Conservation (phyloP, 805 yeast species). For the Jamesozyma gamospora region DNA sequence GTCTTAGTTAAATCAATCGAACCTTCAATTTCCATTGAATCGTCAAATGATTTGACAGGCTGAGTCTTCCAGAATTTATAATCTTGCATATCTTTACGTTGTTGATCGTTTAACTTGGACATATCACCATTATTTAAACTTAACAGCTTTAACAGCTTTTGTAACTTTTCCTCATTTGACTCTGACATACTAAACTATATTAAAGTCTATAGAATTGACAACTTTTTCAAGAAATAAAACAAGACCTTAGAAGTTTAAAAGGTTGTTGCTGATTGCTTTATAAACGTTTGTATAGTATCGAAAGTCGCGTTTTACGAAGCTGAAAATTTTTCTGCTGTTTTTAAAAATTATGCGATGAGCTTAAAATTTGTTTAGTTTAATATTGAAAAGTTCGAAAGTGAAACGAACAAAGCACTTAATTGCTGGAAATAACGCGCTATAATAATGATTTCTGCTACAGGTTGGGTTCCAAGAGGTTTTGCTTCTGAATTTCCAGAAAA, state of each 20-base stretch:
- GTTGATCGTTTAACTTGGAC: conserved; percentile 41
- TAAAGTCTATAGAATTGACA: not conserved
- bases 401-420: no score
- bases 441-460: conserved; percentile 76
- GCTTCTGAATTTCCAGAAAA: conserved; percentile 88
- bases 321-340: conserved; percentile 2
- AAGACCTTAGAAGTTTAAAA: no score
- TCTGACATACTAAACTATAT: conserved; percentile 9
- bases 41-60: conserved; percentile 79
- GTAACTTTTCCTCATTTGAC: conserved; percentile 18
- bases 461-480: conserved; percentile 95
- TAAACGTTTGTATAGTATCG: not conserved
- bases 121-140: conserved; percentile 33
- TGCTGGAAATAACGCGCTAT: not conserved
- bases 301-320: not conserved
- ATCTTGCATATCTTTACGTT: conserved; percentile 69
- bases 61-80: conserved; percentile 97
- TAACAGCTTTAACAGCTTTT: conserved; percentile 44
- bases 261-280: no score
- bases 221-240: no score
- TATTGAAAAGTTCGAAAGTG: no score
- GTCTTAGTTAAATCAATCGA: conserved; percentile 65
- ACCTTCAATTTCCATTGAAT: conserved; percentile 57
- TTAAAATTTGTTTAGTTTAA: not conserved
- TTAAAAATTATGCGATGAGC: conserved; percentile 7